A percentile compares a stretch with the other conserved stretches of the same genome.
phyloP scores from a whole-genome alignment of 2,329 filamentous ascomycete genomes.

The Aureobasidium mangrovei region DNA sequence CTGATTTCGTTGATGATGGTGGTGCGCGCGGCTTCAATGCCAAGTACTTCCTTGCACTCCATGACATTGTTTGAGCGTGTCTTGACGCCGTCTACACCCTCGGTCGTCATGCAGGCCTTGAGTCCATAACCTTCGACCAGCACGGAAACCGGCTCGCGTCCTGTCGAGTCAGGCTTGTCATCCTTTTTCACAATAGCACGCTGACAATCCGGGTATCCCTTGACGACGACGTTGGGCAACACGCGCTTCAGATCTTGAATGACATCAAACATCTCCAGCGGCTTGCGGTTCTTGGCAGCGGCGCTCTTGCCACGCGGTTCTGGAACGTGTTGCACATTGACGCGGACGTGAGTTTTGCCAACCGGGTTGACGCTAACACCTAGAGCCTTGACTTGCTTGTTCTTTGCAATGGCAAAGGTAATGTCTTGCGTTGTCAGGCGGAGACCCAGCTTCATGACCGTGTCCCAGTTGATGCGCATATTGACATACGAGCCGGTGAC shows the following conservation, averaged over 20 bases:
- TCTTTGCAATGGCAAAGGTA: slow-evolving; percentile 62
- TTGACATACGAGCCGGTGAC: slow-evolving; percentile 65
- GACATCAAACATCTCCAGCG: slow-evolving; percentile 58
- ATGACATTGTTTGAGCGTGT: slow-evolving; percentile 80
- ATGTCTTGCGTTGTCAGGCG: slow-evolving; percentile 70
- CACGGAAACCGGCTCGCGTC: slow-evolving; percentile 48
- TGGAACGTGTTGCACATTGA: slow-evolving; percentile 56
- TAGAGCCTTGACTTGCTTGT: slow-evolving; percentile 67
- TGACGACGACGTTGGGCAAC: slow-evolving; percentile 75
- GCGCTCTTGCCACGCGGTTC: slow-evolving; percentile 36
- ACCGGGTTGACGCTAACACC: slow-evolving; percentile 21
- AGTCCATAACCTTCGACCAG: slow-evolving; percentile 91
- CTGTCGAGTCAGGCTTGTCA: slow-evolving; percentile 58
- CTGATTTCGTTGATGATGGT: slow-evolving; percentile 87
- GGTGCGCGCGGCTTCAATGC: slow-evolving; percentile 84
- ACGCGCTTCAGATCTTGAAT: slow-evolving; percentile 78
- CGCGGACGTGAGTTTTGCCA: slow-evolving; percentile 48
- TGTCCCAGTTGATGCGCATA: slow-evolving; percentile 71
- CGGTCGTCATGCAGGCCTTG: slow-evolving; percentile 81
- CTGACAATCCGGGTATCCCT: slow-evolving; percentile 76
- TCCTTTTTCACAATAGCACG: slow-evolving; percentile 84
- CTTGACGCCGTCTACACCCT: slow-evolving; percentile 71
- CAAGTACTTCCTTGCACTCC: slow-evolving; percentile 78
- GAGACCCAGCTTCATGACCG: slow-evolving; percentile 70
- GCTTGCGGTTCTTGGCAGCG: slow-evolving; percentile 38